phyloP scores from a whole-genome alignment of 495 filamentous ascomycete species.

The Trichoderma gamsii region DNA sequence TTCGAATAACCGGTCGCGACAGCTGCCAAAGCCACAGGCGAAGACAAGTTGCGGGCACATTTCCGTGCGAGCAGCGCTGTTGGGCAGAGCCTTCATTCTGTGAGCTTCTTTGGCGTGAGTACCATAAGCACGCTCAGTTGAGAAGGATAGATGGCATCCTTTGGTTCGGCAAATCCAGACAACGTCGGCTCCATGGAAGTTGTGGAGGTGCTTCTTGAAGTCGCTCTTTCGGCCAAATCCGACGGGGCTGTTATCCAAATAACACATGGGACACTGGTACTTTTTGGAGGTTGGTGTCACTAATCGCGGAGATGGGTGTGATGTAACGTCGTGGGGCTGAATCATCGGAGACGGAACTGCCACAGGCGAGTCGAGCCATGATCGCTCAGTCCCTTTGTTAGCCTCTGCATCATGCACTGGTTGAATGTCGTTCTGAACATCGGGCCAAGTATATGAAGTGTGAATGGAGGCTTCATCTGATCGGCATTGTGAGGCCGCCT shows the following conservation, averaged over 20 bases:
- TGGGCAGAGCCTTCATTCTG: conserved; percentile 14
- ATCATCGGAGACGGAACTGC: conserved; percentile 1
- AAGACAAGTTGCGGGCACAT: conserved; percentile 18
- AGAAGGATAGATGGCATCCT: conserved; percentile 14
- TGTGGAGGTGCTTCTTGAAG: conserved; percentile 19
- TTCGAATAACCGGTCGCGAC: conserved; percentile 16
- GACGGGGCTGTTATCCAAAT: conserved; percentile 15
- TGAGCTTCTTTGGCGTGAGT: conserved; percentile 18
- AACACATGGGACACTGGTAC: conserved; percentile 17
- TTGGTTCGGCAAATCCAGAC: conserved; percentile 17
- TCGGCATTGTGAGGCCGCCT: conserved; percentile 5
- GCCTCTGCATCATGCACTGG: conserved; percentile 5
- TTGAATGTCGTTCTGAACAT: conserved; percentile 4
- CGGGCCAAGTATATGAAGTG: conserved; percentile 6
- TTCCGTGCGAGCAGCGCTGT: conserved; percentile 4
- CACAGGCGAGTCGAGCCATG: conserved; percentile 16
- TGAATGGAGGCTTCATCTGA: conserved; percentile 18
- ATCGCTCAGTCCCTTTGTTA: background rate
- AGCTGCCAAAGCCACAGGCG: conserved; percentile 16
- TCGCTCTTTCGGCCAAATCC: conserved; percentile 18
- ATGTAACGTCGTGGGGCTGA: background rate
- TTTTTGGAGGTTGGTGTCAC: conserved; percentile 15
- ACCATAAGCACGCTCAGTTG: conserved; percentile 15
- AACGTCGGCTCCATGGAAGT: conserved; percentile 16
- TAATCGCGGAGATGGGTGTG: conserved; percentile 5